Evolutionary conservation across 2,329 filamentous ascomycete species (phyloP), one percentile per base, ranked within the genome.

Genomic region (Diaporthe longicolla): DNA sequence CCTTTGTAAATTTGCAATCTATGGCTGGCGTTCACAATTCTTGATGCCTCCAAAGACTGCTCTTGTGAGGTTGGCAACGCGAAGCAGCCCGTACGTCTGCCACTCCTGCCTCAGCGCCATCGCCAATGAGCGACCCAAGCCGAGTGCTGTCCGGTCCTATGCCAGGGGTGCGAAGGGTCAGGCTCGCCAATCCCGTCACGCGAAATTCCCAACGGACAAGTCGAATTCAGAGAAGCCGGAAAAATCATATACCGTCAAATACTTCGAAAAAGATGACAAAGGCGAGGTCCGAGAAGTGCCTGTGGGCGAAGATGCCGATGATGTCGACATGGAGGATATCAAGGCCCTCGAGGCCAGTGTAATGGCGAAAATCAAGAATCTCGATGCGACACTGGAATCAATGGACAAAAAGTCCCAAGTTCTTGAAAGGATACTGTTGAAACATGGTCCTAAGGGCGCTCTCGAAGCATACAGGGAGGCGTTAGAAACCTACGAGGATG

Each of bases 321-420:
- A 97, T 94, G 70, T 94, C 94, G n/a, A 93, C 93, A 78, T 97
- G 95, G 77, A 97, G 91, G 66, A 97, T 87, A 79, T 92, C 92
- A 78, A 92, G 92, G 7, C 96, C 88, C 13, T 75, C 37, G 58
- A 61, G 94, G 94, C 84, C 89, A 95, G 81, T 96, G 93, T 26
- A 95, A 26, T 45, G 61, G 70, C 73, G 26, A 74, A 74, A 54
- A n/a, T 82, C 79, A 79, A 77, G 76, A 74, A 58, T 48, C 54
- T 74, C 48, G 61, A 72, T 24, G 66, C 66, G 19, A 70, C 69
- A 24, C 29, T 75, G 48, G 66, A 59, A 21, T 63, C 55, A 50
- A n/a, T 74, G 15, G 57, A 71, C 37, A 50, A 48, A 8, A 71
- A 69, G 29, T 52, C 61, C 19, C 13, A 58, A 8, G 52, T 71